Evolutionary conservation across 2,329 filamentous ascomycete genomes (phyloP), one percentile per base, ranked within the genome.

Genomic region (Pestalotiopsis sp.): DNA sequence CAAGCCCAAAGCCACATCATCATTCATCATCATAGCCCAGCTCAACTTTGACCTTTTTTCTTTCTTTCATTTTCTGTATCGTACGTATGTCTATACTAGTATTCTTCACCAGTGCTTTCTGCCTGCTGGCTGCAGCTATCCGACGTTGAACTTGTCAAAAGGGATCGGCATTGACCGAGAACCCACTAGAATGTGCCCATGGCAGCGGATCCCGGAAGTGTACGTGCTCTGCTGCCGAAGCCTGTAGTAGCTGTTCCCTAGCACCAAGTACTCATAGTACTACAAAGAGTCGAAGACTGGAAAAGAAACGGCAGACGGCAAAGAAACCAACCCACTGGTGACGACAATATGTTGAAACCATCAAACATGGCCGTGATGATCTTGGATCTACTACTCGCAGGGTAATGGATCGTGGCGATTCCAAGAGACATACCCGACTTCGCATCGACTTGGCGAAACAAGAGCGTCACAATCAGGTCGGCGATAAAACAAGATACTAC

Each of bases 111-210:
- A 20, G 45, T 38, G 38, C 60, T 41, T 63, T 60, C n/a, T 25
- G n/a, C 57, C 31, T 36, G 31, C 31, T 36, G 45, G 45, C 17
- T n/a, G 45, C 45, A 52, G 20, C 17, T 52, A 52, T 52, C 45
- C 45, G 45, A 52, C 45, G 20, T 52, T n/a, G 45, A n/a, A n/a
- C 17, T 52, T 52, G n/a, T 13, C 31, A 62, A 13, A 39, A 62
- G 17, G 36, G 27, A 62, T 62, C 59, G 59, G n/a, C 59, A 36
- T 62, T 62, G 27, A 39, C 57, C 57, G 57, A 59, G 27, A 59
- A 59, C 20, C 59, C 36, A 39, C 31, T 62, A 62, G 45, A 52
- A 52, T 5, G 45, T 52, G 45, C 45, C 45, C 45, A 9, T 17
- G 14, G 45, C 45, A 52, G 45, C 45, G 45, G 45, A 52, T 52